Conservation (phyloP, 2,329 filamentous ascomycete species). For the Lasiodiplodia citricola region DNA sequence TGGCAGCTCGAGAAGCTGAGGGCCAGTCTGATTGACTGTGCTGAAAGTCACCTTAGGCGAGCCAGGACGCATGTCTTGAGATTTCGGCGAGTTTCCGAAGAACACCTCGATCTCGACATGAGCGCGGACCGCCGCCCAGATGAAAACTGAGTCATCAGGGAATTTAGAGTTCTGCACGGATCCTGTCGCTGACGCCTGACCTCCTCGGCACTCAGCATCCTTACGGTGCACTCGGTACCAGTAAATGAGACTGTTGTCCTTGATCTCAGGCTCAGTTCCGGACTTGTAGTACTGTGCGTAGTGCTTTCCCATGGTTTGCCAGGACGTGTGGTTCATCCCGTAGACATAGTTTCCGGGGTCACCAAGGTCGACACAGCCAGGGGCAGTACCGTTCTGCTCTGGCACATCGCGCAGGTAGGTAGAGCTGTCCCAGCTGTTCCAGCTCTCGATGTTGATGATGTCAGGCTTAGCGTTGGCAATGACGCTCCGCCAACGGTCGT, state of each 20-base stretch:
- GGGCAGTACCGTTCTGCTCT: constrained; percentile 35
- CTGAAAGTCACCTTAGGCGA: constrained; percentile 20
- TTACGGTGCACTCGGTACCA: constrained; percentile 48
- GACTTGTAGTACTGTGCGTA: constrained; percentile 46
- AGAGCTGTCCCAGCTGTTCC: constrained; percentile 48
- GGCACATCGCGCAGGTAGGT: constrained; percentile 48
- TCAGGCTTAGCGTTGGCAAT: constrained; percentile 40
- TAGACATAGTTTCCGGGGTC: constrained; percentile 43
- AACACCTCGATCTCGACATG: constrained; percentile 24
- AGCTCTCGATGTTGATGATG: constrained; percentile 47
- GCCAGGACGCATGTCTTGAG: constrained; percentile 2
- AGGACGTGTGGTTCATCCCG: constrained; percentile 44
- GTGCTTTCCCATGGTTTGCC: constrained; percentile 47
- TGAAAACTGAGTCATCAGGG: constrained; percentile 44
- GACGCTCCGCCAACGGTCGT: constrained; percentile 35
- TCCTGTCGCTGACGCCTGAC: constrained; percentile 32
- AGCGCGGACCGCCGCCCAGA: constrained; percentile 42
- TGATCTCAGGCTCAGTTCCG: constrained; percentile 38
- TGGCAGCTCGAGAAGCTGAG: constrained; percentile 16
- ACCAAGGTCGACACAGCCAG: constrained; percentile 28
- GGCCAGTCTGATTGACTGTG: constrained; percentile 18
- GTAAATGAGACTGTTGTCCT: constrained; percentile 44
- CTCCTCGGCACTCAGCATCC: constrained; percentile 37
- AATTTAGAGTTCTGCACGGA: constrained; percentile 37
- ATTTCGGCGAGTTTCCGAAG: constrained; percentile 11